Evolutionary conservation across 1,284 basidiomycete genomes (phyloP).

Genomic region (Mycosarcoma maydis): DNA sequence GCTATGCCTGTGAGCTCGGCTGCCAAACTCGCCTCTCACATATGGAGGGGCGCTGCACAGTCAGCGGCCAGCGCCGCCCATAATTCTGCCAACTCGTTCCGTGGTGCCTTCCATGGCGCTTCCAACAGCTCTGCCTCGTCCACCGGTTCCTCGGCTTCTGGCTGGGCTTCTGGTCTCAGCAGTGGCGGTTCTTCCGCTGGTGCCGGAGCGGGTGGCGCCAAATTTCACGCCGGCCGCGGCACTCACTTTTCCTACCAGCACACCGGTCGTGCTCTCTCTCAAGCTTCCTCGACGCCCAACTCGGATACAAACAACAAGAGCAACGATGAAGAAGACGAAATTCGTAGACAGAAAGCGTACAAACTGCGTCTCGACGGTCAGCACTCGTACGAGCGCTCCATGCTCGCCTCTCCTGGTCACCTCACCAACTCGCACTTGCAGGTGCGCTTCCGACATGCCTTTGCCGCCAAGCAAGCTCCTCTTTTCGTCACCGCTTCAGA

Average conservation of each 20-base stretch:
- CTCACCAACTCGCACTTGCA: conserved; percentile 43
- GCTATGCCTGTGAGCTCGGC: conserved; percentile 53
- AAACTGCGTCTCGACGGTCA: conserved; percentile 34
- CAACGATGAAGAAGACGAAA: conserved; percentile 51
- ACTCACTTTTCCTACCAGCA: conserved; percentile 57
- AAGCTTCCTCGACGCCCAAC: conserved; percentile 38
- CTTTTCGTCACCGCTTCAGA: conserved; percentile 24
- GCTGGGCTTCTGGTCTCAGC: conserved; percentile 51
- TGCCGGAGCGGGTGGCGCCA: conserved; percentile 57
- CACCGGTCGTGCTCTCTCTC: conserved; percentile 51
- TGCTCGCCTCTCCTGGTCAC: conserved; percentile 14
- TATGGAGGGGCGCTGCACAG: conserved; percentile 55
- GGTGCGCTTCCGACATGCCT: conserved; percentile 42
- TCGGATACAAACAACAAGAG: conserved; percentile 39
- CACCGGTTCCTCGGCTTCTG: conserved; percentile 42
- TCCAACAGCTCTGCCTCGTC: conserved; percentile 26
- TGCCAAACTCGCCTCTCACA: conserved; percentile 55
- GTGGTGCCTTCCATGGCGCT: conserved; percentile 49
- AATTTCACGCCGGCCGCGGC: conserved; percentile 58
- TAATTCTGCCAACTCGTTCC: conserved; percentile 49
- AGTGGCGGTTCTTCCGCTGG: conserved; percentile 48
- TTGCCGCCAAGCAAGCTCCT: conserved; percentile 31
- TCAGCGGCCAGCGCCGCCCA: conserved; percentile 53
- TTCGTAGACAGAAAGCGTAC: conserved; percentile 36
- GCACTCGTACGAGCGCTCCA: conserved; percentile 11